These are phyloP conservation scores for Lippia alba DNA, from an alignment of 305 asterid genomes.

Conservation along the genomic window DNA sequence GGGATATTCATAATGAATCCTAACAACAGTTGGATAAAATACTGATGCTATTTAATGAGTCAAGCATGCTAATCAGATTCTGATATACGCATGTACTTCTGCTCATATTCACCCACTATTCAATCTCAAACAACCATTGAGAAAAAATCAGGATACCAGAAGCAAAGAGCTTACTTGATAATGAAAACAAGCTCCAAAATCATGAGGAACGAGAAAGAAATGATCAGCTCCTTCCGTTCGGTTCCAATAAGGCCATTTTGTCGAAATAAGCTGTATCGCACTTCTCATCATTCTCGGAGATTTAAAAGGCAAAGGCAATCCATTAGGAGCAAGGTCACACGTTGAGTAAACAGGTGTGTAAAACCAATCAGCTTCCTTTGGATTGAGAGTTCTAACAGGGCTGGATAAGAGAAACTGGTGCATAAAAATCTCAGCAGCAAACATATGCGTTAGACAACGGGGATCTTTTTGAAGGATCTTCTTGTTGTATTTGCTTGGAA, in stretches of 20 bases:
- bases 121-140: background rate
- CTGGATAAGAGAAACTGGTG: conserved; percentile 80
- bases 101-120: background rate
- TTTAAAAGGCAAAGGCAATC: conserved; percentile 77
- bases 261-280: conserved; percentile 73
- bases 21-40: no score
- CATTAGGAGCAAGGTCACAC: conserved; percentile 81
- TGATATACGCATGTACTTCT: background rate
- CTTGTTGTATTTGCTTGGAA: conserved; percentile 86
- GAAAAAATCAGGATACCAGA: background rate
- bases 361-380: conserved; percentile 89
- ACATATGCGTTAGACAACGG: conserved; percentile 84
- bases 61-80: no score
- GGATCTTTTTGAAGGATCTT: conserved; percentile 82
- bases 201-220: conserved; percentile 81
- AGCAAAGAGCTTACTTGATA: conserved; percentile 55
- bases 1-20: no score
- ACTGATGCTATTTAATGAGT: no score
- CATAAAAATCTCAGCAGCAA: conserved; percentile 91
- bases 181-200: conserved; percentile 91
- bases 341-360: conserved; percentile 79
- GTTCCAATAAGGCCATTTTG: conserved; percentile 89
- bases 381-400: conserved; percentile 77
- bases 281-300: conserved; percentile 85
- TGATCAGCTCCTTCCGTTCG: conserved; percentile 85